Evolutionary conservation across 1,139 yeast species (phyloP), one percentile per base, ranked within the genome.

Genomic region (Debaryomycetaceae sp.): DNA sequence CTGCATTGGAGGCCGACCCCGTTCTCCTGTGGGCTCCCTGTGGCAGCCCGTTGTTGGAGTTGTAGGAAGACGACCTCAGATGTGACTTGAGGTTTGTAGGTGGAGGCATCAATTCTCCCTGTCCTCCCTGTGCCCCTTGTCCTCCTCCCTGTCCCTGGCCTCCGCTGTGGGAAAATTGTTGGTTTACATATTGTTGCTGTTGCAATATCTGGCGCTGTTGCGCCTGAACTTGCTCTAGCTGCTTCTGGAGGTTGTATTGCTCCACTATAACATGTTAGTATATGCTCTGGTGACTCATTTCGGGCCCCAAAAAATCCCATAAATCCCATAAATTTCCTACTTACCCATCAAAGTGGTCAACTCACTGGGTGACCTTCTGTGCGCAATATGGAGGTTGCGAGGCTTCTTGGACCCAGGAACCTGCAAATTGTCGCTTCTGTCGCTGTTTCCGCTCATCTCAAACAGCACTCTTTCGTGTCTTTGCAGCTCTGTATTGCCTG

Each of bases 361-460:
- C 61, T 92, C 98, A 51, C 92, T 82, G 17, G 97, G 97, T 4
- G 97, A 86, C 46, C 96, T 77, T 56, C 98, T 78, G 58, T 91
- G 98, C 18, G 98, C 98, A 51, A 91, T 89, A 64, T 88, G 95
- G 49, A 91, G 61, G 50, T 69, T 70, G 42, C 61, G 65, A 15
- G 69, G 63, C 47, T 64, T 64, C 47, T 56, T 58, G 22, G 50
- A 35, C 33, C 52, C 58, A 33, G 49, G 48, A 29, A 48, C 36
- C 32, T 50, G 46, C 44, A 46, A 42, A 33, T 47, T 50, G 37
- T 53, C 56, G n/a, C 43, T 19, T 16, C 41, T 38, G 32, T 36
- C 31, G 32, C 30, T 41, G 19, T 29, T 22, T 22, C 38, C 33
- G 13, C 29, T 34, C 30, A 33, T 35, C 26, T 3, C 26, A 22